phyloP scores from a whole-genome alignment of 495 filamentous ascomycete species.

The Hyphodiscus hymeniophilus region DNA sequence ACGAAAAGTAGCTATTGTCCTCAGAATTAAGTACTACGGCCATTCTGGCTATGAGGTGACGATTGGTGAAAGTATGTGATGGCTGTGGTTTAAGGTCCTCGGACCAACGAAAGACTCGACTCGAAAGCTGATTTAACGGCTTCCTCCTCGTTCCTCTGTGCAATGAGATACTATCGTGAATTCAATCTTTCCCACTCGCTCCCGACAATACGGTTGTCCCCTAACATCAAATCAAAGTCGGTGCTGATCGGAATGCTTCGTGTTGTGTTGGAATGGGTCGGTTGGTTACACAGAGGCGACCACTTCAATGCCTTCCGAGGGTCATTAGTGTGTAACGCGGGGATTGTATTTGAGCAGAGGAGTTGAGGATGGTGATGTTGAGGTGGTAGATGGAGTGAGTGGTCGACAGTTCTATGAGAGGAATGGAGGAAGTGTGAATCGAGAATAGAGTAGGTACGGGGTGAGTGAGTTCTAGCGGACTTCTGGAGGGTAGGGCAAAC shows the following conservation, averaged over 20 bases:
- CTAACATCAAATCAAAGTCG: neutral
- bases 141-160: neutral
- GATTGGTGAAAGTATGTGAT: neutral
- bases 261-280: neutral
- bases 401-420: too few species aligned
- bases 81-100: slow-evolving; percentile 8
- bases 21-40: slow-evolving; percentile 19
- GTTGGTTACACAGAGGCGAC: neutral
- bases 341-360: too few species aligned
- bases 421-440: too few species aligned
- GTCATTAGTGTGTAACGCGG: neutral
- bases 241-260: neutral
- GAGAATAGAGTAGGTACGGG: too few species aligned
- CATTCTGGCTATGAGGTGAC: slow-evolving; percentile 10
- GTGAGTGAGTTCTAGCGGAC: too few species aligned
- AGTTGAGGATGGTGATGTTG: too few species aligned
- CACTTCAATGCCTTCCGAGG: neutral
- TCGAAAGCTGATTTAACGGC: too few species aligned
- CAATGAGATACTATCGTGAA: neutral
- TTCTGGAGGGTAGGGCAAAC: too few species aligned
- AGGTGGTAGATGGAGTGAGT: neutral
- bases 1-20: slow-evolving; percentile 9
- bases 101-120: neutral
- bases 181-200: neutral
- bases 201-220: neutral